A percentile compares a stretch with the other conserved stretches of the same genome.
phyloP scores from a whole-genome alignment of 768 basidiomycete species.

The Infundibulicybe gibba region DNA sequence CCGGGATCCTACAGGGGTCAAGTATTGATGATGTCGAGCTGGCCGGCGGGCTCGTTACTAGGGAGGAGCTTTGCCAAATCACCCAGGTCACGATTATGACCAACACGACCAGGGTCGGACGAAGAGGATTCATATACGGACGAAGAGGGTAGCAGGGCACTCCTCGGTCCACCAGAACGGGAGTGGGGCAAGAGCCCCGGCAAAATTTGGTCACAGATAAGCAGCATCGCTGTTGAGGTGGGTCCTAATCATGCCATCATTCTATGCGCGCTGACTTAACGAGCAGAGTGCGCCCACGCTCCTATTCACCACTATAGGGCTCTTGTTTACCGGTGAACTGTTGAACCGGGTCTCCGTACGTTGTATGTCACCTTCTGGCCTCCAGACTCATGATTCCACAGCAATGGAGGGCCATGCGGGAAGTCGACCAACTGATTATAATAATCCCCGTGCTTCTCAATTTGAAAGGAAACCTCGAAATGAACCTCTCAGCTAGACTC shows the following conservation, averaged over 20 bases:
- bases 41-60: no score
- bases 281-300: constrained; percentile 85
- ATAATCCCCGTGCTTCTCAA: constrained; percentile 93
- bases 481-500: constrained; percentile 96
- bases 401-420: constrained; percentile 87
- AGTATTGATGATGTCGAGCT: no score
- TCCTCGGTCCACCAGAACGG: not conserved
- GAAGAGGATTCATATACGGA: not conserved
- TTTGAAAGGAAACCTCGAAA: constrained; percentile 97
- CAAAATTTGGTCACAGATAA: constrained; percentile 39
- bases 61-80: not conserved
- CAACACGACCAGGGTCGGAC: not conserved
- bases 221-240: constrained; percentile 71
- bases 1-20: no score
- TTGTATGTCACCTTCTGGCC: constrained; percentile 4
- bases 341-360: constrained; percentile 82
- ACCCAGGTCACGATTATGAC: not conserved
- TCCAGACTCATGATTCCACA: constrained; percentile 19
- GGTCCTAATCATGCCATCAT: constrained; percentile 11
- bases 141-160: not conserved
- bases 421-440: constrained; percentile 94
- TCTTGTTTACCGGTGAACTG: constrained; percentile 89
- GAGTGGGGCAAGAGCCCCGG: not conserved
- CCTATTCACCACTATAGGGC: constrained; percentile 75
- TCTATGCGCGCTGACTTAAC: not conserved